Conservation (phyloP, 352 stramenopile genomes). For the Nothophytophthora sp. region DNA sequence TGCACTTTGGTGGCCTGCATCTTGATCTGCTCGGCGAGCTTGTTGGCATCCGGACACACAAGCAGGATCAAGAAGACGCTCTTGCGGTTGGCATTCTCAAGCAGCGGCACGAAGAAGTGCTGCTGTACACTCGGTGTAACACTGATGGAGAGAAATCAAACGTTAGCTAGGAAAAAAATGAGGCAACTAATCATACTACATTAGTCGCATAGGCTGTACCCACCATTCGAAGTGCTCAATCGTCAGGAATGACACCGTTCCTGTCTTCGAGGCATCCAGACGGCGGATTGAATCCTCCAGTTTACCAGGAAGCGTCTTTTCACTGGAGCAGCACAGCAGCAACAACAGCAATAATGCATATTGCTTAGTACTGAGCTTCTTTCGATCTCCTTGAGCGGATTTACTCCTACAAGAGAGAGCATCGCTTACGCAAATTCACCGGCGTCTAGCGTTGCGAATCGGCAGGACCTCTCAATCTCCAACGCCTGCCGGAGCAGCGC, state of each 20-base stretch:
- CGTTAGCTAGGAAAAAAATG: not conserved
- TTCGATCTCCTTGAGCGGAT: too few species aligned
- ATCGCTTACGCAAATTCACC: slow-evolving; percentile 34
- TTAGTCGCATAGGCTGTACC: too few species aligned
- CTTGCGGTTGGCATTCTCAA: slow-evolving; percentile 50
- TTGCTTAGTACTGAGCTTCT: too few species aligned
- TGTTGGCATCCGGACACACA: slow-evolving; percentile 47
- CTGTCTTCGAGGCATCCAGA: slow-evolving; percentile 23
- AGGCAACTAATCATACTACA: too few species aligned
- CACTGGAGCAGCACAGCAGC: slow-evolving; percentile 1
- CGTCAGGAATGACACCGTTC: slow-evolving; percentile 35
- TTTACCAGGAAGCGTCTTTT: slow-evolving; percentile 15
- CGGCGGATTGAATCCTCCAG: slow-evolving; percentile 15
- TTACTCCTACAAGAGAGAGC: not conserved
- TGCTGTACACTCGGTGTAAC: slow-evolving; percentile 63
- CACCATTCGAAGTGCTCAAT: slow-evolving; percentile 69
- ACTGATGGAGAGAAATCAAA: slow-evolving; percentile 19
- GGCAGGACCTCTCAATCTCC: slow-evolving; percentile 16
- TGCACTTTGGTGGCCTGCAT: slow-evolving; percentile 37
- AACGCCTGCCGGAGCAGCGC: slow-evolving; percentile 40
- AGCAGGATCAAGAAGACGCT: slow-evolving; percentile 60
- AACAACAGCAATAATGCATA: not conserved
- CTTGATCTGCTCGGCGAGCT: slow-evolving; percentile 66
- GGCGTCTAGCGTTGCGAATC: slow-evolving; percentile 42
- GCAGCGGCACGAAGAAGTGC: slow-evolving; percentile 54